Base-by-base conservation (phyloP, 352 stramenopile species). In the Pythium coloratum region DNA sequence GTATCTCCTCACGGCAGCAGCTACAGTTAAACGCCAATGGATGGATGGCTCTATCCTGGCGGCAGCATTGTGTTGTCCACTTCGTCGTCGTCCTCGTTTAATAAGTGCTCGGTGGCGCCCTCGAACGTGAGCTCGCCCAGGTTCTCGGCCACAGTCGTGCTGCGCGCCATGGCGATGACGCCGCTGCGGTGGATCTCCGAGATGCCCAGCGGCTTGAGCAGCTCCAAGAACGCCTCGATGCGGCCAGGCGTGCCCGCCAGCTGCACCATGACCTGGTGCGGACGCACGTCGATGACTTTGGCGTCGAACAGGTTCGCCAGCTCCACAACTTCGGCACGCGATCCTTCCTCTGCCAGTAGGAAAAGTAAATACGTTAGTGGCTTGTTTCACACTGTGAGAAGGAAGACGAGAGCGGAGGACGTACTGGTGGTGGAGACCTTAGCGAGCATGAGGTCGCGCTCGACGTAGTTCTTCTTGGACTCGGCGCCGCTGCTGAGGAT, bases 391-490 rank as follows among this genome's bases (percentile, higher is more conserved):
- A 10, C 6, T 38, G 33, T 12, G 6, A 40, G 34, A 51, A 6
- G 18, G 49, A 54, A 6, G 13, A 13, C 42, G 26, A 34, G 20
- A 55, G 20, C 8, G 57, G 20, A 13, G 53, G 50, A 86, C 80
- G 72, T 77, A 92, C 84, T 75, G 59, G 71, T 75, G 30, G 87
- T 95, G 32, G 87, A 93, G 32, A 93, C 82, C 71, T 95, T 95
- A 62, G 87, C 87, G 47, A 95, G 84, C 84, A 93, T 93, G 66
- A 95, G 71, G 63, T 95, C 87, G n/a, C 87, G 80, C 76, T 95
- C 87, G 42, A 95, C 85, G 64, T 91, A 91, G 75, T 90, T 91
- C 67, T 91, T 91, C 68, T 91, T 71, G 36, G 73, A 64, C 24
- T 84, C 77, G 30, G 74, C 68, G 60, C 82, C 78, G 55, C 79